Evolutionary conservation across 31 red algal species (phyloP).

Genomic region (Odonthalia washingtoniensis): DNA sequence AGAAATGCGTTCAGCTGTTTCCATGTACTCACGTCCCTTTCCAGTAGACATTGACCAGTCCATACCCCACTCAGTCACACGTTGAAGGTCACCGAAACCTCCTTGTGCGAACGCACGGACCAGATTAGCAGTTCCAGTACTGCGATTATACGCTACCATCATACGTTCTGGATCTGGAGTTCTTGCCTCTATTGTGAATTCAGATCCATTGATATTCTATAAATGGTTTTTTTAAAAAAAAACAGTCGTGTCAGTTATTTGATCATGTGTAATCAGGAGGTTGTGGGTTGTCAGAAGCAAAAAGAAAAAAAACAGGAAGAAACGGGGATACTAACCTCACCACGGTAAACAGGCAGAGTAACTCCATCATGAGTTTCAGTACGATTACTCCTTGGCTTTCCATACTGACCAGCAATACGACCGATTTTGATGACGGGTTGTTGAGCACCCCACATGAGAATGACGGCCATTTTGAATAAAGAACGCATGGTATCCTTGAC

Average conservation of each 20-base stretch:
- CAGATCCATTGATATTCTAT: slow-evolving; percentile 96
- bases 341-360: slow-evolving; percentile 71
- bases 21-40: slow-evolving; percentile 88
- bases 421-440: slow-evolving; percentile 95
- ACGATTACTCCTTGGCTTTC: slow-evolving; percentile 83
- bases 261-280: slow-evolving; percentile 1
- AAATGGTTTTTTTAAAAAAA: slow-evolving; percentile 20
- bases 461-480: slow-evolving; percentile 87
- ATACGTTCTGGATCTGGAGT: slow-evolving; percentile 98
- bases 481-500: slow-evolving; percentile 68
- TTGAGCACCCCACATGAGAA: slow-evolving; percentile 87
- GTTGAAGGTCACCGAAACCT: slow-evolving; percentile 89
- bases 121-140: slow-evolving; percentile 93
- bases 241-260: slow-evolving; percentile 62
- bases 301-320: not conserved
- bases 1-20: slow-evolving; percentile 86
- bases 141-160: slow-evolving; percentile 86
- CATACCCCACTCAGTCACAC: slow-evolving; percentile 97
- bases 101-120: slow-evolving; percentile 88
- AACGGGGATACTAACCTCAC: slow-evolving; percentile 59
- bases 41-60: slow-evolving; percentile 90
- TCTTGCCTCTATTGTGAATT: slow-evolving; percentile 85
- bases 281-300: too few relatives aligned
- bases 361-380: slow-evolving; percentile 67
- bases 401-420: slow-evolving; percentile 94